Conservation (phyloP, 1,284 basidiomycete species). For the Schizophyllum commune region DNA sequence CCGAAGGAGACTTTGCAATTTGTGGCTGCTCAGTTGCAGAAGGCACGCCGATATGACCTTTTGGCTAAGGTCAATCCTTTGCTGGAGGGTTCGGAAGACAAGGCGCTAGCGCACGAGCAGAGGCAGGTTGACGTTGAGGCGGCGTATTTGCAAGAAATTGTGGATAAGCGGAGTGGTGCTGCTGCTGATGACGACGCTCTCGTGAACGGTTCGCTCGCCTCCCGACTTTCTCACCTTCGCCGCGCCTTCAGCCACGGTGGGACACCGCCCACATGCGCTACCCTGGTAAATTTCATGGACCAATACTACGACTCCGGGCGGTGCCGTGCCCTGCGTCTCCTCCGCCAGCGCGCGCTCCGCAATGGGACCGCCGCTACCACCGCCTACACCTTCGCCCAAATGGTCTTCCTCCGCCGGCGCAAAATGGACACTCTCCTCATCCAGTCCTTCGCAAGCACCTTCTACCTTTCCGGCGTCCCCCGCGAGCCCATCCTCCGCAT, state of each 20-base stretch:
- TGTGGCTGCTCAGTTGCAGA: too few species aligned
- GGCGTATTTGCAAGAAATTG: too few species aligned
- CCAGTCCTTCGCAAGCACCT: slow-evolving; percentile 30
- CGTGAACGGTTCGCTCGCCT: slow-evolving; percentile 19
- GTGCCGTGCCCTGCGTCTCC: slow-evolving; percentile 21
- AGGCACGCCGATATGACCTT: too few species aligned
- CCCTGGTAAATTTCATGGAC: slow-evolving; percentile 27
- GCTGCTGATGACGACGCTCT: slow-evolving; percentile 5
- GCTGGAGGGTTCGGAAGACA: too few species aligned
- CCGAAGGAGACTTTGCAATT: too few species aligned
- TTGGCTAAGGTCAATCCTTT: too few species aligned
- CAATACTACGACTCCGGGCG: slow-evolving; percentile 24
- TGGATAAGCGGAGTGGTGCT: too few species aligned
- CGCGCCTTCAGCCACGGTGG: neutral
- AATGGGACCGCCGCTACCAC: slow-evolving; percentile 10
- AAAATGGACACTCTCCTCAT: slow-evolving; percentile 23
- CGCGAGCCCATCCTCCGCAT: neutral
- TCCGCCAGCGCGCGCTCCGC: slow-evolving; percentile 24
- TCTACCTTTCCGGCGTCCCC: slow-evolving; percentile 23
- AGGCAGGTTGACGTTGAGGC: too few species aligned
- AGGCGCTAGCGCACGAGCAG: too few species aligned
- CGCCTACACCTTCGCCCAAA: slow-evolving; percentile 31
- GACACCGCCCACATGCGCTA: slow-evolving; percentile 17
- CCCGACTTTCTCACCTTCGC: too few species aligned
- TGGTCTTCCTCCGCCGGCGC: slow-evolving; percentile 28